These are phyloP conservation scores for Malassezia vespertilionis DNA, from an alignment of 1,284 basidiomycete genomes.

Conservation along the genomic window DNA sequence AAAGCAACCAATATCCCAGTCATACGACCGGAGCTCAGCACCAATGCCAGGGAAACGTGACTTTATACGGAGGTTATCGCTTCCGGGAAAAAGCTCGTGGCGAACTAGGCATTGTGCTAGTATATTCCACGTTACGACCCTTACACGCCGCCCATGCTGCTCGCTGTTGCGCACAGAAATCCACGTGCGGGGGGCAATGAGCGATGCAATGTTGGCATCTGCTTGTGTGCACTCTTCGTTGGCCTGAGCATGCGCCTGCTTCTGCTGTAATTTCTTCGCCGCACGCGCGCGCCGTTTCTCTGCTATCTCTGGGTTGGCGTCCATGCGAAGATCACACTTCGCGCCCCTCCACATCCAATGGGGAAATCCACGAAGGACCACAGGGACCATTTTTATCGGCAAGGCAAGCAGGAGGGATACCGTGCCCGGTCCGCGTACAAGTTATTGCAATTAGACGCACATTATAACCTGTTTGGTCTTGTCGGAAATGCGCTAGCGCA, in stretches of 20 bases:
- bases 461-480: constrained; percentile 51
- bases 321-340: background rate
- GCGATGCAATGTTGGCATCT: background rate
- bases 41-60: constrained; percentile 34
- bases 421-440: constrained; percentile 56
- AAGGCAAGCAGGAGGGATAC: constrained; percentile 50
- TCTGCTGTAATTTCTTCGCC: constrained; percentile 1
- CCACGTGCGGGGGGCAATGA: constrained; percentile 5
- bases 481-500: constrained; percentile 14
- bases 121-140: constrained; percentile 41
- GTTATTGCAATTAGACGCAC: constrained; percentile 51
- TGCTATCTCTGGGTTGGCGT: constrained; percentile 7
- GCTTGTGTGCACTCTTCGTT: background rate
- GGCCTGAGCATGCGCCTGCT: too few species aligned
- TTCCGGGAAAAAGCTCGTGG: constrained; percentile 48
- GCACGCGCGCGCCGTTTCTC: constrained; percentile 10
- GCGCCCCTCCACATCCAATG: constrained; percentile 19
- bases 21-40: constrained; percentile 29
- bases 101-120: constrained; percentile 49
- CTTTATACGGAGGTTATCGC: constrained; percentile 48
- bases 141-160: background rate
- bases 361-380: constrained; percentile 49
- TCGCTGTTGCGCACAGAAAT: background rate
- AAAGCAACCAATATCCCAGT: constrained; percentile 48
- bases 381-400: constrained; percentile 53